Evolutionary conservation across 371 early-diverging fungal genomes (phyloP).

Genomic region (Mucor lusitanicus): DNA sequence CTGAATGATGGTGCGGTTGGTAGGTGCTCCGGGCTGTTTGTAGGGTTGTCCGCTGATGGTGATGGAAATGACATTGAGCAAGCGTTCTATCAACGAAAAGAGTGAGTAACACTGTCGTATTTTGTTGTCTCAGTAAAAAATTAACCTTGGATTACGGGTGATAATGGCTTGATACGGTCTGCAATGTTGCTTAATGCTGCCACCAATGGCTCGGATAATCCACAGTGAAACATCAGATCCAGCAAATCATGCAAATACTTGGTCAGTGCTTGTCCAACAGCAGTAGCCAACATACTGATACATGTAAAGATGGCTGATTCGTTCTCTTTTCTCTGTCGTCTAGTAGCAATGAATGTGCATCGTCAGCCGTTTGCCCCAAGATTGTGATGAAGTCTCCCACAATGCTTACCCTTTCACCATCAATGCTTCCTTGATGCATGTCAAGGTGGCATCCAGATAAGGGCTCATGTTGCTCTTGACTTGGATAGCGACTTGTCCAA

Average conservation of each 20-base stretch:
- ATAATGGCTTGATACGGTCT: constrained; percentile 80
- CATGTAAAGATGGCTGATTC: constrained; percentile 84
- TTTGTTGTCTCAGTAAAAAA: not conserved
- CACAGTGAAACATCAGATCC: constrained; percentile 90
- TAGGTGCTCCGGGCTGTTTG: constrained; percentile 80
- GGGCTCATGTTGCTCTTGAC: constrained; percentile 83
- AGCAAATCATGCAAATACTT: constrained; percentile 86
- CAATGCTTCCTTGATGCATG: constrained; percentile 77
- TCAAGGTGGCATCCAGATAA: constrained; percentile 76
- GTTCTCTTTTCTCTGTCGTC: constrained; percentile 59
- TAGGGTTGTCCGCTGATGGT: constrained; percentile 87
- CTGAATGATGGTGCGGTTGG: constrained; percentile 39
- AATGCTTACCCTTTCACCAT: constrained; percentile 41
- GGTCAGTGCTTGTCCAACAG: constrained; percentile 89
- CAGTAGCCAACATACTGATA: constrained; percentile 85
- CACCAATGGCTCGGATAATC: constrained; percentile 83
- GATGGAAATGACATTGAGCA: constrained; percentile 87
- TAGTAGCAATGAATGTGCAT: not conserved
- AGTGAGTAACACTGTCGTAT: not conserved
- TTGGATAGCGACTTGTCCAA: constrained; percentile 86
- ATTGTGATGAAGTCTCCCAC: not conserved
- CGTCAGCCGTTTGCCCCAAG: too few species aligned
- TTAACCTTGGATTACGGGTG: constrained; percentile 86
- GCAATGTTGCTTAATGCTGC: constrained; percentile 82
- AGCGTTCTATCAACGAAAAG: constrained; percentile 58